Evolutionary conservation across 176 grass and related monocot species (phyloP).

Genomic region (Bonia amplexicaulis): DNA sequence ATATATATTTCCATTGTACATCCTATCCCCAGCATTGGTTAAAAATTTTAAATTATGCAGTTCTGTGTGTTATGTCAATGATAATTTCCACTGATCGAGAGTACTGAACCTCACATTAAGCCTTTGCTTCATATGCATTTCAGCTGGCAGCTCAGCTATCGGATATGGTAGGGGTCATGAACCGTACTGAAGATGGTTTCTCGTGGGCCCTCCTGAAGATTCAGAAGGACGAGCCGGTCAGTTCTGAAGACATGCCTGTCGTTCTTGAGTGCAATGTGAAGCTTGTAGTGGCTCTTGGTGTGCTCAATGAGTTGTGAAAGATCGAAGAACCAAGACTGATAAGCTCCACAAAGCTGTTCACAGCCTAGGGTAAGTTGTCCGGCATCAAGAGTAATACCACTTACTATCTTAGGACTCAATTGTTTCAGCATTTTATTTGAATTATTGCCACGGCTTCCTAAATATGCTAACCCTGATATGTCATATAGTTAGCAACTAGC

Average conservation of each 20-base stretch:
- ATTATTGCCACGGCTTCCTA: neutral
- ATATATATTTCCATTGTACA: neutral
- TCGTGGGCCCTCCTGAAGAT: conserved; percentile 61
- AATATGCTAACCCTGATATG: neutral
- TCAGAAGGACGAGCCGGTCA: conserved; percentile 7
- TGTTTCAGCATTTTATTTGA: neutral
- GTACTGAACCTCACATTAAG: neutral
- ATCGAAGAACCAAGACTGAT: conserved; percentile 54
- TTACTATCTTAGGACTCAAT: neutral
- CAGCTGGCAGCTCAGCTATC: conserved; percentile 53
- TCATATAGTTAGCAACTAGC: neutral
- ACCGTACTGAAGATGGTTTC: conserved; percentile 46
- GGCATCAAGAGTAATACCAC: neutral
- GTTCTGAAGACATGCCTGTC: neutral
- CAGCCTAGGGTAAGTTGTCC: conserved; percentile 46
- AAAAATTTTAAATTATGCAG: neutral
- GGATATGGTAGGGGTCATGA: conserved; percentile 45
- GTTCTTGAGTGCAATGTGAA: conserved; percentile 50
- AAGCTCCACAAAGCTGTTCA: conserved; percentile 70
- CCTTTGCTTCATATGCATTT: neutral
- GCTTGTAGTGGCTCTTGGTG: conserved; percentile 43
- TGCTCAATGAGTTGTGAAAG: conserved; percentile 68
- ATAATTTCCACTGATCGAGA: neutral
- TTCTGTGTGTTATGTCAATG: neutral
- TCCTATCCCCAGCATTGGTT: neutral